Evolutionary conservation across 139 green algal genomes (phyloP), one percentile per base, ranked within the genome.

Genomic region (Chlorella sorokiniana): DNA sequence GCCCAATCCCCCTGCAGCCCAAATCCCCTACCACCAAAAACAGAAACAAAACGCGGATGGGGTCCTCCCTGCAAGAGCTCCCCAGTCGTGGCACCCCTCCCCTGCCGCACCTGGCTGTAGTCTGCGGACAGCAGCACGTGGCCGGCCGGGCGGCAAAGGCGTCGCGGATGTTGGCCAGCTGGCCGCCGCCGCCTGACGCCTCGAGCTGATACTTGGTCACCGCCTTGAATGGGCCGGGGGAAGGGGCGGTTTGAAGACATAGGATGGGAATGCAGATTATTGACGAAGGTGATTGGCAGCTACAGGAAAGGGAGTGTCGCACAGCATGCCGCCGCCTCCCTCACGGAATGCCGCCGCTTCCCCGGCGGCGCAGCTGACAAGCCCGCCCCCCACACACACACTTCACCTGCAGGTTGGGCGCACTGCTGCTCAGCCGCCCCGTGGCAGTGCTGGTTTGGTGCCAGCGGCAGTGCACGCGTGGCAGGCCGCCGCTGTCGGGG

Each of bases 371-470:
- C 56, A 65, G 18, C 10, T 59, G 29, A 23, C 1, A 40, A 29
- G 40, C 11, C n/a, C 37, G 25, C 18, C 23, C 69, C 33, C 27
- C 25, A 27, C 31, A 38, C 22, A 22, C 3, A 6, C 33, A 1
- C 35, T 37, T 65, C 42, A 52, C 90, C 89, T 95, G 90, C 65
- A 95, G 81, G 83, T 95, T 94, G 18, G 91, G 91, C 31, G 82
- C 48, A 35, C 61, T 85, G 56, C 79, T 91, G 16, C 86, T 91
- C 14, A 95, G 85, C 18, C 91, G 69, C 27, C 91, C 91, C 0
- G 91, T 95, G 23, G 91, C 91, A 14, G 90, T 94, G 33, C 69
- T 48, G 0, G 84, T 91, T 79, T 94, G 90, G 79, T 94, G 91
- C 91, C 91, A 95, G 51, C 45, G 54, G 84, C 90, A 91, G 3